phyloP scores from a whole-genome alignment of 1,284 basidiomycete genomes.

The Cutaneotrichosporon mucoides region DNA sequence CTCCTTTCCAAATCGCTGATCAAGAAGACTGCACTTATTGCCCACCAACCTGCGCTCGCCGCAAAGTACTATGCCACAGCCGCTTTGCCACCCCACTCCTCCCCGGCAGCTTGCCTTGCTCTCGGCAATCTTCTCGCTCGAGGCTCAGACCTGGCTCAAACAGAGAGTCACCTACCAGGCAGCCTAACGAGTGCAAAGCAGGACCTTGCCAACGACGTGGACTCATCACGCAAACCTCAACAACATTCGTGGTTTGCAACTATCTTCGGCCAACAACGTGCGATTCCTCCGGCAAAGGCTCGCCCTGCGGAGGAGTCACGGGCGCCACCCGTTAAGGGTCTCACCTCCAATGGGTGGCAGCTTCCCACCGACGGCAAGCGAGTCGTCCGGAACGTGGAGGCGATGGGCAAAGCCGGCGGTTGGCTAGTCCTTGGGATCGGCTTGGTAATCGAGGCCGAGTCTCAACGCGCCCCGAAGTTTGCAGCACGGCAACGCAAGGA shows the following conservation, averaged over 20 bases:
- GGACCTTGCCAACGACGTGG: too few relatives aligned
- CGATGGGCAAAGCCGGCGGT: slow-evolving; percentile 41
- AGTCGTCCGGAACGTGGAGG: slow-evolving; percentile 37
- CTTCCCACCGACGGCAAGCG: slow-evolving; percentile 41
- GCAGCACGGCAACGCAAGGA: background rate
- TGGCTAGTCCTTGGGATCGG: slow-evolving; percentile 44
- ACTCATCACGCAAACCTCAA: too few relatives aligned
- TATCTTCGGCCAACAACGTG: slow-evolving; percentile 12
- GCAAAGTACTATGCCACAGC: slow-evolving; percentile 36
- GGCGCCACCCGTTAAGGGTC: background rate
- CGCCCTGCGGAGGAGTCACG: background rate
- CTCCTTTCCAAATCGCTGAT: background rate
- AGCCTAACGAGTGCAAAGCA: too few relatives aligned
- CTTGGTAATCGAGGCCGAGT: slow-evolving; percentile 33
- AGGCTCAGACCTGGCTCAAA: slow-evolving; percentile 28
- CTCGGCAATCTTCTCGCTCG: slow-evolving; percentile 40
- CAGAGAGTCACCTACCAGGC: background rate
- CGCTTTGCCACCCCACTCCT: slow-evolving; percentile 38
- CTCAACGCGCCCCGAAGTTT: background rate
- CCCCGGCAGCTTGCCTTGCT: slow-evolving; percentile 38
- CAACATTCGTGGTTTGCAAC: slow-evolving; percentile 15
- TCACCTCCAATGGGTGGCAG: slow-evolving; percentile 30
- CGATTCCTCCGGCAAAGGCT: background rate
- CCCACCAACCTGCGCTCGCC: slow-evolving; percentile 37
- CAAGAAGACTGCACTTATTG: slow-evolving; percentile 38